phyloP scores from a whole-genome alignment of 1,139 yeast species.

The Kodamaea suecica region DNA sequence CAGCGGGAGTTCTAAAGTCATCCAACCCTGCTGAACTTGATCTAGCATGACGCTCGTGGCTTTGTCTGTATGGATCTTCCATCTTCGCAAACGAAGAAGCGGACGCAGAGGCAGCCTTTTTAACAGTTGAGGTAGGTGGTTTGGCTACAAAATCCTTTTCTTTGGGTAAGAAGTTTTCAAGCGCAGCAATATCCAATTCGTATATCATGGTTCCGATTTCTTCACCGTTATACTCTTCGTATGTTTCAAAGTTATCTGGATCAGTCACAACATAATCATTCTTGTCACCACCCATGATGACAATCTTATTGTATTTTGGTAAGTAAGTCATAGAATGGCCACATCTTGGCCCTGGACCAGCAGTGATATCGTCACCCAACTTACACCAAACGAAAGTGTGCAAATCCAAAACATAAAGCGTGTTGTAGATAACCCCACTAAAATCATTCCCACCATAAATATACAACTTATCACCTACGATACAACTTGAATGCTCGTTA shows the following conservation, averaged over 20 bases:
- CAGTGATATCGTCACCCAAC: conserved; percentile 42
- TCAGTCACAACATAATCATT: conserved; percentile 50
- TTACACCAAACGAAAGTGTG: conserved; percentile 71
- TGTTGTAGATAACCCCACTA: conserved; percentile 67
- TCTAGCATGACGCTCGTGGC: conserved; percentile 36
- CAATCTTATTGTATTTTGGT: conserved; percentile 60
- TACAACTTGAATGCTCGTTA: conserved; percentile 86
- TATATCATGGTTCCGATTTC: conserved; percentile 57
- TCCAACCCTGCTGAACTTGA: conserved; percentile 43
- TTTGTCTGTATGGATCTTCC: conserved; percentile 7
- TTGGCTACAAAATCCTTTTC: conserved; percentile 1
- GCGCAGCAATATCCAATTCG: conserved; percentile 50
- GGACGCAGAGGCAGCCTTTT: conserved; percentile 10
- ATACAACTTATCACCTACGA: conserved; percentile 76
- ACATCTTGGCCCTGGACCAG: conserved; percentile 78
- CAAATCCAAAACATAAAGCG: conserved; percentile 74
- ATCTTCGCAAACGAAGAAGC: conserved; percentile 12
- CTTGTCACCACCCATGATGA: conserved; percentile 92
- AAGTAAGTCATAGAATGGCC: conserved; percentile 89
- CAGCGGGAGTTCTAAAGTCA: conserved; percentile 43
- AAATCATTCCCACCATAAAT: conserved; percentile 88
- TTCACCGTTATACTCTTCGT: conserved; percentile 51
- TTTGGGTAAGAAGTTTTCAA: conserved; percentile 31
- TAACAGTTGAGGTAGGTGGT: conserved; percentile 1
- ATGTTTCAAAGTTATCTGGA: conserved; percentile 41